A percentile compares a stretch with the other conserved stretches of the same genome.
phyloP scores from a whole-genome alignment of 2,329 filamentous ascomycete genomes.

The Trichoderma sp. region DNA sequence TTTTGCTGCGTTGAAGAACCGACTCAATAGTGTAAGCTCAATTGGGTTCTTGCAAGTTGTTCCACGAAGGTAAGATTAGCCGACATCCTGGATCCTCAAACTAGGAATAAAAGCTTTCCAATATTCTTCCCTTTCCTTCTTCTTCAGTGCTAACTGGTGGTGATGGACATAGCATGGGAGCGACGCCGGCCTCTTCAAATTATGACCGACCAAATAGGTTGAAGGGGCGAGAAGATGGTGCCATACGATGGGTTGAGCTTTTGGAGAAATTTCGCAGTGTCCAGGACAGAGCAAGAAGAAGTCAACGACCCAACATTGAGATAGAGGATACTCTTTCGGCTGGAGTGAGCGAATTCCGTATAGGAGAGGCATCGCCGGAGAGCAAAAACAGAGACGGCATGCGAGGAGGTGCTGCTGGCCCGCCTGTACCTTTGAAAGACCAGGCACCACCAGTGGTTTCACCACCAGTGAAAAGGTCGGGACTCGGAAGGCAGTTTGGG shows the following conservation, averaged over 20 bases:
- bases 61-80: slow-evolving; percentile 65
- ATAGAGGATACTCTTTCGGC: slow-evolving; percentile 47
- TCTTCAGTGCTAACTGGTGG: neutral
- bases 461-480: slow-evolving; percentile 56
- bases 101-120: neutral
- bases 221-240: slow-evolving; percentile 76
- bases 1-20: slow-evolving; percentile 93
- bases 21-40: slow-evolving; percentile 92
- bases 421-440: slow-evolving; percentile 51
- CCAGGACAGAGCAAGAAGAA: slow-evolving; percentile 78
- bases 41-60: slow-evolving; percentile 91
- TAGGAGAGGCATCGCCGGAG: slow-evolving; percentile 40
- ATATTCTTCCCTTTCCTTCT: neutral
- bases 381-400: slow-evolving; percentile 42
- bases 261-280: slow-evolving; percentile 92
- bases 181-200: slow-evolving; percentile 50
- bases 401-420: slow-evolving; percentile 34
- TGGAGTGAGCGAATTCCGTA: slow-evolving; percentile 42
- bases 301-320: slow-evolving; percentile 58
- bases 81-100: neutral
- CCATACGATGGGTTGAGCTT: slow-evolving; percentile 87
- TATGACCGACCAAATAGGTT: slow-evolving; percentile 75
- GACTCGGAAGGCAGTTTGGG: slow-evolving; percentile 66
- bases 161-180: slow-evolving; percentile 37
- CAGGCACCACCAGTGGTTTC: slow-evolving; percentile 39